Evolutionary conservation across 2,329 filamentous ascomycete species (phyloP).

Genomic region (Botryotinia globosa): DNA sequence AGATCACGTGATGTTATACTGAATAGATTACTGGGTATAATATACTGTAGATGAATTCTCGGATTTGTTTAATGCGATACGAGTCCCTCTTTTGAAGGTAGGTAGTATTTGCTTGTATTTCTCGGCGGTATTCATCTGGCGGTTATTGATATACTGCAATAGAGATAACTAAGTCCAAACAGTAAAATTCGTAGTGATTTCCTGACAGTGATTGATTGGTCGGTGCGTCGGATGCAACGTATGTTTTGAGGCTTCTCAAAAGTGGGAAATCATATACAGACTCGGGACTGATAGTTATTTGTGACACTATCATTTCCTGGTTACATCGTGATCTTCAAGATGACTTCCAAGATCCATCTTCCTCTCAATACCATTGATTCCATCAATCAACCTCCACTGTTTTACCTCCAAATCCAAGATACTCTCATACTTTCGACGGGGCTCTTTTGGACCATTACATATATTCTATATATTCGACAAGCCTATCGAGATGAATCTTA

Average conservation of each 20-base stretch:
- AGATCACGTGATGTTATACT: neutral
- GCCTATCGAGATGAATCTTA: conserved; percentile 8
- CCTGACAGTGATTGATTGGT: neutral
- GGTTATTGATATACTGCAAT: no score
- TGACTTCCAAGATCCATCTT: neutral
- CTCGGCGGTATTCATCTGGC: no score
- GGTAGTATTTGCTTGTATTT: neutral
- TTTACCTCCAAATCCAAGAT: neutral
- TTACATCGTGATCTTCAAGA: neutral
- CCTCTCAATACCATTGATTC: neutral
- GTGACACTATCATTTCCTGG: neutral
- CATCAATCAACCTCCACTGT: neutral
- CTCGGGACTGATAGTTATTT: neutral
- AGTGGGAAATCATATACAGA: neutral
- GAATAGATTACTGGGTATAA: neutral
- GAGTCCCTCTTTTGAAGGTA: neutral
- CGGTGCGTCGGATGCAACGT: neutral
- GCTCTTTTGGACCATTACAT: neutral
- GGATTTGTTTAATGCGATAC: neutral
- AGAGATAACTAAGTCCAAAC: neutral
- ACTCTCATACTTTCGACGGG: neutral
- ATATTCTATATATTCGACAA: neutral
- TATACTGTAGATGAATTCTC: neutral
- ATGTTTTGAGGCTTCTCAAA: neutral
- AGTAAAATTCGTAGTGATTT: neutral